These are phyloP conservation scores for Oryza meyeriana DNA, from an alignment of 176 grass and related monocot species.

Conservation along the genomic window DNA sequence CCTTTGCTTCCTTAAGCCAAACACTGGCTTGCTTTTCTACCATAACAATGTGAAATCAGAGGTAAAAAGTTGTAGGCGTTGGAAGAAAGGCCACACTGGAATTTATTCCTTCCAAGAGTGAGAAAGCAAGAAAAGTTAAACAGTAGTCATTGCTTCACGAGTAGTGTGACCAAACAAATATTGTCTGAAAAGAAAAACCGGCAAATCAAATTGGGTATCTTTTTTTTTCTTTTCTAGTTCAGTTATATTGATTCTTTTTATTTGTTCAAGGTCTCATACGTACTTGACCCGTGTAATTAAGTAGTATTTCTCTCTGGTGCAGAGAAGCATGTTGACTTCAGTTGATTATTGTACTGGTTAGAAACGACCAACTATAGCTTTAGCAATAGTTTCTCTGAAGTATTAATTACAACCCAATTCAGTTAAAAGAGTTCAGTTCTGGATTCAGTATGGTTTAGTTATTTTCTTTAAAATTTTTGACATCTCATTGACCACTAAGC, in stretches of 20 bases:
- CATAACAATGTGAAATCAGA: slow-evolving; percentile 35
- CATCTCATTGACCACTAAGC: not conserved
- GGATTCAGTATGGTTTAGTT: not conserved
- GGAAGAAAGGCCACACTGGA: not conserved
- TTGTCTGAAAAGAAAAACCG: no score
- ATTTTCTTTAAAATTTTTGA: not conserved
- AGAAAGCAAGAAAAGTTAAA: slow-evolving; percentile 19
- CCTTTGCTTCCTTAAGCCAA: slow-evolving; percentile 42
- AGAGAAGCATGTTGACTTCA: not conserved
- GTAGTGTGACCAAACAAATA: not conserved
- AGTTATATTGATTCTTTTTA: not conserved
- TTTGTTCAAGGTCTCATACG: not conserved
- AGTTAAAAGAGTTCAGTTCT: not conserved
- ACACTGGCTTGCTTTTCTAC: slow-evolving; percentile 22
- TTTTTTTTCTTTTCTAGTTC: no score
- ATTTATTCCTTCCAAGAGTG: slow-evolving; percentile 4
- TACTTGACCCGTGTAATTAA: not conserved
- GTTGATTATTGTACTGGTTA: not conserved
- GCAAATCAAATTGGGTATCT: no score
- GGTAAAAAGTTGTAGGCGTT: not conserved
- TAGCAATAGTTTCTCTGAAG: not conserved
- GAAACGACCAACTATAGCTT: not conserved
- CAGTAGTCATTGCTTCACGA: not conserved
- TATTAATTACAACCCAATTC: not conserved
- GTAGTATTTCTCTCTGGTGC: no score